phyloP scores from a whole-genome alignment of 768 basidiomycete genomes.

The Tulasnella sp. region DNA sequence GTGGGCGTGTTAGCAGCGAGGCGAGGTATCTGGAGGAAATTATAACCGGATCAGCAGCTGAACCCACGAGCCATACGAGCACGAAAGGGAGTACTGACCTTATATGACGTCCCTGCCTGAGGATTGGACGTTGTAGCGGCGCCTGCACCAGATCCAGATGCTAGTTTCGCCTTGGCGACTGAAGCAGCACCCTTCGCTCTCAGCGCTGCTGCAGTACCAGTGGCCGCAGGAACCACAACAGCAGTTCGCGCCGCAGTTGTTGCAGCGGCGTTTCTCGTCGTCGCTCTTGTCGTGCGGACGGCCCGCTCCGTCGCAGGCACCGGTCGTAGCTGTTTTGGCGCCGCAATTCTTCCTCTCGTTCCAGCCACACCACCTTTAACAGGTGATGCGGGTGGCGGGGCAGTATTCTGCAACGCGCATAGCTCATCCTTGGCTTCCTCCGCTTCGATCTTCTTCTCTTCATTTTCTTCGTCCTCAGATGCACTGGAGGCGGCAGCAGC shows the following conservation, averaged over 20 bases:
- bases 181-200: constrained; percentile 36
- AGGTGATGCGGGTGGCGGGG: constrained; percentile 2
- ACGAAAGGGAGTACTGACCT: neutral
- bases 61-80: neutral
- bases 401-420: neutral
- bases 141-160: constrained; percentile 3
- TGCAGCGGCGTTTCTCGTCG: constrained; percentile 21
- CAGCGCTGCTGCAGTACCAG: constrained; percentile 32
- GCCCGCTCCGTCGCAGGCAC: constrained; percentile 51
- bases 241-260: constrained; percentile 20
- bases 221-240: neutral
- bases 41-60: neutral
- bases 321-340: constrained; percentile 14
- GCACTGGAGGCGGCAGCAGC: too few species aligned
- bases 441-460: constrained; percentile 1
- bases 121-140: neutral
- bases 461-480: constrained; percentile 10
- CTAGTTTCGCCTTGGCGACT: constrained; percentile 42
- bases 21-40: neutral
- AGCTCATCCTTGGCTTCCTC: constrained; percentile 10
- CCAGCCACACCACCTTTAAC: neutral
- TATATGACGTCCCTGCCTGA: constrained; percentile 1
- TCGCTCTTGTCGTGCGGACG: constrained; percentile 59
- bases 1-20: constrained; percentile 1
- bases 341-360: constrained; percentile 8